These are phyloP conservation scores for Medicago lupulina DNA, from an alignment of 306 rosid species.

Conservation along the genomic window DNA sequence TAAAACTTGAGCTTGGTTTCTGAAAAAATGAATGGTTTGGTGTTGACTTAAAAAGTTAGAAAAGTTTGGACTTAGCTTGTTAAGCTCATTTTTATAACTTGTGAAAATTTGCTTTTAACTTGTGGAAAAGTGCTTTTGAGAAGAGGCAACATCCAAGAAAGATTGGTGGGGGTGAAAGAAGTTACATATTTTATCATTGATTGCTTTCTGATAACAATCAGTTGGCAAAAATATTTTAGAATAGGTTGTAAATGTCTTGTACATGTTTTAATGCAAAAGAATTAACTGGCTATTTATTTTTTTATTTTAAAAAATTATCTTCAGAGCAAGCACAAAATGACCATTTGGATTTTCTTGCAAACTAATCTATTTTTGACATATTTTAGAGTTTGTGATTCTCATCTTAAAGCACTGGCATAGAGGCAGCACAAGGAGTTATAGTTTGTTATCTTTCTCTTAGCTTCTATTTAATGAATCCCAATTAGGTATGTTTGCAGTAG, in stretches of 20 bases:
- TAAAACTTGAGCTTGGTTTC: too few species aligned
- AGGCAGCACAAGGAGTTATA: neutral
- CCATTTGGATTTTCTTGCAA: slow-evolving; percentile 40
- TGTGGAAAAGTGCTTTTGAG: too few species aligned
- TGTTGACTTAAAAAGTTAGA: too few species aligned
- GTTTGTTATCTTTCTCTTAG: slow-evolving; percentile 34
- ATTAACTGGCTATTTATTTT: slow-evolving; percentile 24
- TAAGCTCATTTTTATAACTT: too few species aligned
- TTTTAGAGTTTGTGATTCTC: slow-evolving; percentile 37
- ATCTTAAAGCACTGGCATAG: neutral
- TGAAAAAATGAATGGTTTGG: too few species aligned
- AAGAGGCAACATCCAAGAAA: too few species aligned
- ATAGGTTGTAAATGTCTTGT: slow-evolving; percentile 13
- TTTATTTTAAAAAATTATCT: slow-evolving; percentile 5
- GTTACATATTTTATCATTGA: neutral
- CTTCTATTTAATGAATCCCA: slow-evolving; percentile 62
- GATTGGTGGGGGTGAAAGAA: neutral
- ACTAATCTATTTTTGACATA: slow-evolving; percentile 40
- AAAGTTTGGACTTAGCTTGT: too few species aligned
- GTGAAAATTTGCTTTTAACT: too few species aligned
- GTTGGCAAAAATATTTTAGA: slow-evolving; percentile 27
- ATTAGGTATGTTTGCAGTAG: slow-evolving; percentile 70
- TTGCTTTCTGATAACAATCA: slow-evolving; percentile 15
- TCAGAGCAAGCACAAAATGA: slow-evolving; percentile 32
- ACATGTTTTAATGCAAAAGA: slow-evolving; percentile 48